A percentile compares a stretch with the other conserved stretches of the same genome.
phyloP scores from a whole-genome alignment of 352 stramenopile species.

The Thalassiosira oceanica region DNA sequence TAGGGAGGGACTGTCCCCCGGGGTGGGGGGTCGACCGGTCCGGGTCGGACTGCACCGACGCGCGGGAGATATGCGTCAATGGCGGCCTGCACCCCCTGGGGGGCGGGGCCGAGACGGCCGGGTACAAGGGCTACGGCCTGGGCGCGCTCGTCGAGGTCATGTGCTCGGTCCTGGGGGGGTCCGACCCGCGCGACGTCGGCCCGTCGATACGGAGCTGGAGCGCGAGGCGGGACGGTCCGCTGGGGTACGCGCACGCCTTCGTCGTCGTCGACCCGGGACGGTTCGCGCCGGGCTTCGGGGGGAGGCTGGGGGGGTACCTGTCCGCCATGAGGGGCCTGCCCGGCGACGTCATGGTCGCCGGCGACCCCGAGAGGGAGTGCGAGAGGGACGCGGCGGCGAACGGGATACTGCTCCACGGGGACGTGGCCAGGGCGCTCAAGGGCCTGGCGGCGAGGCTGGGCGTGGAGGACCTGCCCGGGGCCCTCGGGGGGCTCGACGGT shows the following conservation, averaged over 20 bases:
- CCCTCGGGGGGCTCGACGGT: neutral
- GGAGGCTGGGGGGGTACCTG: slow-evolving; percentile 6
- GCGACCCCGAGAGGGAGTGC: slow-evolving; percentile 13
- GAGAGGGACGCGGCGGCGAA: slow-evolving; percentile 2
- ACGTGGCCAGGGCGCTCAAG: slow-evolving; percentile 6
- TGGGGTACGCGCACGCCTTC: slow-evolving; percentile 9
- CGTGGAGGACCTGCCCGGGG: neutral
- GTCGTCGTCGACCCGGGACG: slow-evolving; percentile 8
- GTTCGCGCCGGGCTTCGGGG: slow-evolving; percentile 5
- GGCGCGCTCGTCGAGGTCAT: slow-evolving; percentile 13
- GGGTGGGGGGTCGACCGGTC: slow-evolving; percentile 9
- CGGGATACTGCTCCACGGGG: slow-evolving; percentile 8
- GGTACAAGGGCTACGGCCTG: slow-evolving; percentile 15
- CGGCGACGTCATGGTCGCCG: slow-evolving; percentile 8
- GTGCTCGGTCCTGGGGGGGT: slow-evolving; percentile 4
- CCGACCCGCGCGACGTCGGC: slow-evolving; percentile 2
- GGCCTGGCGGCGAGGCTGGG: neutral
- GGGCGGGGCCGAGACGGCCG: slow-evolving; percentile 10
- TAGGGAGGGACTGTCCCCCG: neutral
- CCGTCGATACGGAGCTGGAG: slow-evolving; percentile 6
- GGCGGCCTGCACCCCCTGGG: slow-evolving; percentile 9
- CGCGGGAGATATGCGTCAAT: slow-evolving; percentile 5
- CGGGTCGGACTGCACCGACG: slow-evolving; percentile 4
- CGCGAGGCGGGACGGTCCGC: neutral
- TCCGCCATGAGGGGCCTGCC: neutral